Conservation (phyloP, 495 filamentous ascomycete genomes). For the Cairneyella variabilis region DNA sequence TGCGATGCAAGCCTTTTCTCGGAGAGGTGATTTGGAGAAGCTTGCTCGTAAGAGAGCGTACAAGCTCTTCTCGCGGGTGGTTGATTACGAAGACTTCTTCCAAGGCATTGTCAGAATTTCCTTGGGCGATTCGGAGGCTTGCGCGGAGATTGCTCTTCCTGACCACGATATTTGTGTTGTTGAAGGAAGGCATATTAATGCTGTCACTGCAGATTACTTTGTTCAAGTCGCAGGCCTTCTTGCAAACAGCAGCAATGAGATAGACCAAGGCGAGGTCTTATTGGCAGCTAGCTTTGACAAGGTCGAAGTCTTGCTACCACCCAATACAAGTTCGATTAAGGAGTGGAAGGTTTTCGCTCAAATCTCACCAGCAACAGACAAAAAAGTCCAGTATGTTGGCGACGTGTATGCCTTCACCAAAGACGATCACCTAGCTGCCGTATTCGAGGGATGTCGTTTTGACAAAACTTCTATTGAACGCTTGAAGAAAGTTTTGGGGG, state of each 20-base stretch:
- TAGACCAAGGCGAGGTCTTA: constrained; percentile 23
- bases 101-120: not conserved
- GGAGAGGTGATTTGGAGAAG: not conserved
- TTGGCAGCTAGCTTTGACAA: constrained; percentile 4
- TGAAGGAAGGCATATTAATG: constrained; percentile 10
- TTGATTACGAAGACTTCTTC: not conserved
- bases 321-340: constrained; percentile 18
- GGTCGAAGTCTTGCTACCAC: constrained; percentile 26
- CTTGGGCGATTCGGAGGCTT: not conserved
- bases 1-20: not conserved
- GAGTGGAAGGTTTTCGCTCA: constrained; percentile 30
- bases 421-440: constrained; percentile 21
- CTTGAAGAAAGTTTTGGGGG: not conserved
- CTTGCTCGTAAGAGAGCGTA: not conserved
- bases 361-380: constrained; percentile 15
- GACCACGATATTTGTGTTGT: not conserved
- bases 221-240: constrained; percentile 35
- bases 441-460: constrained; percentile 23
- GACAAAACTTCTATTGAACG: constrained; percentile 12
- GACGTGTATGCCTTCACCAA: constrained; percentile 30
- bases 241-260: constrained; percentile 28
- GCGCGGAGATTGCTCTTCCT: not conserved
- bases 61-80: not conserved
- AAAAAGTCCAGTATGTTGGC: constrained; percentile 18
- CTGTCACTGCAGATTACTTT: constrained; percentile 30